Evolutionary conservation across 176 grass and related monocot species (phyloP).

Genomic region (Carex pumila): DNA sequence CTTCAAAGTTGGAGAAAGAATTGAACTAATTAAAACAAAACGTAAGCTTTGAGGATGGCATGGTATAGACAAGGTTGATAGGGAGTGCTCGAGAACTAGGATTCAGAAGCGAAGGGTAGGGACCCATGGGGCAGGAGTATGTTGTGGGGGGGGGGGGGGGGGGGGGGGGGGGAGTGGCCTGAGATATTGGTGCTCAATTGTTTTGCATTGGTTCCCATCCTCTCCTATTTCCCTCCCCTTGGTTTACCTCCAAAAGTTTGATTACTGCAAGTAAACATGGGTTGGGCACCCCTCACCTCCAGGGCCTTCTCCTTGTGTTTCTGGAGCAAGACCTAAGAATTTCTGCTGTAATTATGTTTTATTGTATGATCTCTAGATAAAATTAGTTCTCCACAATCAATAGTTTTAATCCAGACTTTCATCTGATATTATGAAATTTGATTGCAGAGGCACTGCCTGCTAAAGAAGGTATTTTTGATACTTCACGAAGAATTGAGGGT

Average conservation of each 20-base stretch:
- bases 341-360: neutral
- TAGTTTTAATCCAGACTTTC: slow-evolving; percentile 6
- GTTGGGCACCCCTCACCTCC: no score
- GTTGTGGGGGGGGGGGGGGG: no score
- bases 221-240: no score
- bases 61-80: neutral
- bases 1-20: neutral
- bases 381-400: neutral
- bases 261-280: no score
- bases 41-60: neutral
- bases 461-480: slow-evolving; percentile 85
- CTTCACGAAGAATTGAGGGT: slow-evolving; percentile 88
- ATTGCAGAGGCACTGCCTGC: slow-evolving; percentile 71
- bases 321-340: neutral
- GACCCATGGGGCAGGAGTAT: no score
- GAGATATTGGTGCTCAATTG: no score
- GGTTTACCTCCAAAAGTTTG: no score
- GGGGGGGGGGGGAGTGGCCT: no score
- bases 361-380: neutral
- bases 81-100: no score
- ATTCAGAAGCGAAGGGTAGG: no score
- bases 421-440: slow-evolving; percentile 25
- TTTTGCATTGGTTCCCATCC: no score
- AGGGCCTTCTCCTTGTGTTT: no score
- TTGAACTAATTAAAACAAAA: neutral